Base-by-base conservation (phyloP, 345 rosid species). In the Carallia brachiata region DNA sequence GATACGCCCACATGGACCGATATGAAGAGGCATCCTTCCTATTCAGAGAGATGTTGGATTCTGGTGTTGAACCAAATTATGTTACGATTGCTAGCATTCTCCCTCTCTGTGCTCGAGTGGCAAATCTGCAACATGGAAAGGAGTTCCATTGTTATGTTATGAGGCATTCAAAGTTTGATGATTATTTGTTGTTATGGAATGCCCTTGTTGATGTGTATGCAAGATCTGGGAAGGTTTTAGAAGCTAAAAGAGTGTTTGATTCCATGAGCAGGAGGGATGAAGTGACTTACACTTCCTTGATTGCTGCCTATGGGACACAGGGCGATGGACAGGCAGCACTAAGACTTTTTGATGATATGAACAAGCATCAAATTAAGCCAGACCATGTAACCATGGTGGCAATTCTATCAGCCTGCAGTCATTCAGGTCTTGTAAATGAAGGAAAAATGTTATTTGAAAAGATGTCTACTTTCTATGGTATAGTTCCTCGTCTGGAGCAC, bases 341-440 rank as follows among this genome's bases (percentile, higher is more conserved):
- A 68, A 76, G 73, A 44, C 79, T 88, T 64, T 90, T 88, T 63
- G 30, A 81, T 62, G 90, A 88, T 77, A 92, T 92, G 94, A 61
- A 70, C 62, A 50, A 52, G 67, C 66, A 54, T 18, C 73, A 70
- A 63, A 82, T 90, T 65, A 84, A 65, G 77, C 97, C 96, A 17
- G 96, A 90, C 79, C 83, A 81, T 80, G 72, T 90, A 74, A 84
- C 90, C n/a, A 88, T 92, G 93, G 88, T 90, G 64, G 92, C 94
- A 40, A 84, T 87, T 74, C 85, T 92, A 66, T 80, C 96, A 18
- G 94, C 96, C n/a, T 92, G 94, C 71, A 90, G 97, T 59, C 96
- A 92, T 82, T 88, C 89, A 9, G 86, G 87, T 67, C 81, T 90
- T 66, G 83, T 90, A 67, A 19, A 61, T 36, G 86, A 90, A 82